Evolutionary conservation across 305 asterid genomes (phyloP).

Genomic region (Fraxinus baroniana): DNA sequence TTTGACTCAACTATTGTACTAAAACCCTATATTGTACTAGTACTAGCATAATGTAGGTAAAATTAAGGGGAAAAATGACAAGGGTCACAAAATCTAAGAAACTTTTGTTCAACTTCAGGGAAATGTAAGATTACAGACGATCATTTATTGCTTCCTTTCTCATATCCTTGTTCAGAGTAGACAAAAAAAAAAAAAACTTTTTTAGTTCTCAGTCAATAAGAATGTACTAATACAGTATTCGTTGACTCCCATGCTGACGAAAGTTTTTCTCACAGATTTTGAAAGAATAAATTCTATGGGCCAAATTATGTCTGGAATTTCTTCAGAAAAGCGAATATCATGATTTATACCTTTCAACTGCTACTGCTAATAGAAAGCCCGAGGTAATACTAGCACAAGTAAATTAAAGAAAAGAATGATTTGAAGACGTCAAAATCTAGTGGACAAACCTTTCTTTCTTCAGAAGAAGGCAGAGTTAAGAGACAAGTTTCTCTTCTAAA

Average conservation of each 20-base stretch:
- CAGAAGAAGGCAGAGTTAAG: neutral
- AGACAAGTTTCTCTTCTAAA: slow-evolving; percentile 7
- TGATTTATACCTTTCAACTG: neutral
- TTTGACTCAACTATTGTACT: neutral
- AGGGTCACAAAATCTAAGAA: neutral
- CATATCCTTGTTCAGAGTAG: neutral
- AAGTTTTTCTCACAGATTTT: neutral
- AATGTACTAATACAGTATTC: neutral
- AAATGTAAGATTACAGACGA: slow-evolving; percentile 11
- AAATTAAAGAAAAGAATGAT: slow-evolving; percentile 6
- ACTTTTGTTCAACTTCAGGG: neutral
- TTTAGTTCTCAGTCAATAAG: neutral
- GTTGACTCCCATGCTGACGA: neutral
- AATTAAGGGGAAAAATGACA: neutral
- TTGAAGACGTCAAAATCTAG: neutral
- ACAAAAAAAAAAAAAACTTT: neutral
- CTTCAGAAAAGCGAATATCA: slow-evolving; percentile 10
- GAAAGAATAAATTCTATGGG: neutral
- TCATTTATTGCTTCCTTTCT: neutral
- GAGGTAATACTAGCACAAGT: neutral
- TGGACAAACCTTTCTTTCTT: neutral
- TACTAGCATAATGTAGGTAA: neutral
- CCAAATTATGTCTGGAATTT: neutral
- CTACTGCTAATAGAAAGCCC: neutral
- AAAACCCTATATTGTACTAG: neutral